Evolutionary conservation across 73 alveolate species (phyloP).

Genomic region (Paramecium pentaurelia): DNA sequence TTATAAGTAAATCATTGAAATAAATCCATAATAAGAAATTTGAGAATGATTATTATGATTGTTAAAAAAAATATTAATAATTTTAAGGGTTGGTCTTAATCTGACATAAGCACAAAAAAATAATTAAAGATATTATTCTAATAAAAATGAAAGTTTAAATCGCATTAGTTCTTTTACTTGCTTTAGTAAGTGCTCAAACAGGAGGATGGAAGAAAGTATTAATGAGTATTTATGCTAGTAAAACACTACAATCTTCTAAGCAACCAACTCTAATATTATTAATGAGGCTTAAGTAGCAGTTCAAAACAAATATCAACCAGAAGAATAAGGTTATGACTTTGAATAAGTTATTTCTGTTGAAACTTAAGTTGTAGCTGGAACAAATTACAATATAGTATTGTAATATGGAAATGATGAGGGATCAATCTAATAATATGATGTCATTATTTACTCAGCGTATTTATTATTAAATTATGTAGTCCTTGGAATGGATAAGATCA

Average conservation of each 20-base stretch:
- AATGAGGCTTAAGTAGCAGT: neutral
- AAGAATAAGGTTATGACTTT: neutral
- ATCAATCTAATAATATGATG: neutral
- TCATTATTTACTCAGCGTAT: neutral
- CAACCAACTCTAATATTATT: neutral
- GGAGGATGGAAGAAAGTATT: slow-evolving; percentile 20
- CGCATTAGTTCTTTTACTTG: neutral
- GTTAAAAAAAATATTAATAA: too few species aligned
- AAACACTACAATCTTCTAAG: neutral
- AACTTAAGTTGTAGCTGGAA: neutral
- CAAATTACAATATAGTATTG: neutral
- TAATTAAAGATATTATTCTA: neutral
- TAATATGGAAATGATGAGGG: neutral
- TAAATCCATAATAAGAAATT: too few species aligned
- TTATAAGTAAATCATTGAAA: too few species aligned
- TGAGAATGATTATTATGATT: too few species aligned
- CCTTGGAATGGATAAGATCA: neutral
- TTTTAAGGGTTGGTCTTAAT: neutral
- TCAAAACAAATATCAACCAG: neutral
- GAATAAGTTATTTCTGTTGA: neutral
- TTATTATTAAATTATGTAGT: neutral
- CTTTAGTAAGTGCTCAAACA: neutral
- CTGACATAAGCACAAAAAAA: neutral
- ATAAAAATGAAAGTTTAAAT: neutral
- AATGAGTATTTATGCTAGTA: neutral